Conservation (phyloP, 306 rosid genomes). For the Quercus gilva region DNA sequence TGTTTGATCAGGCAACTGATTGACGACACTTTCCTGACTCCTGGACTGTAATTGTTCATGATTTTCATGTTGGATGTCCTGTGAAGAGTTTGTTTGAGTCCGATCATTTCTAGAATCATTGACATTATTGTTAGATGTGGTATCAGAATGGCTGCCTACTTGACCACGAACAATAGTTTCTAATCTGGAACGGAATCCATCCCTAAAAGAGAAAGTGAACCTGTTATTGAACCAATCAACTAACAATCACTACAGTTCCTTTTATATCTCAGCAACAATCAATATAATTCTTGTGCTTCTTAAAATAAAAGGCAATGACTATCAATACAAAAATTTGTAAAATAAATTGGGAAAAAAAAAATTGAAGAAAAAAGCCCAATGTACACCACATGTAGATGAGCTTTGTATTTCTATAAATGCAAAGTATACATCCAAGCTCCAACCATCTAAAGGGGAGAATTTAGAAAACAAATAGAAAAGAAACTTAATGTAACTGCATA, state of each 20-base stretch:
- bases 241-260: conserved; percentile 14
- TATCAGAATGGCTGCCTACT: conserved; percentile 61
- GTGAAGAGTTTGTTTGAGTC: conserved; percentile 49
- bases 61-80: conserved; percentile 50
- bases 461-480: not conserved
- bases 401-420: not conserved
- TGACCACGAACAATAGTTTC: conserved; percentile 95
- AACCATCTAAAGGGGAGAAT: conserved; percentile 6
- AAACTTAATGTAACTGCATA: not conserved
- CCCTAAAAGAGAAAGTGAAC: conserved; percentile 49
- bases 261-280: conserved; percentile 9
- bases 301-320: conserved; percentile 6
- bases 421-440: conserved; percentile 14
- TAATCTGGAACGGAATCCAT: conserved; percentile 87
- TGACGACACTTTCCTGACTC: conserved; percentile 46
- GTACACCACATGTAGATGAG: not conserved
- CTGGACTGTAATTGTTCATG: conserved; percentile 55
- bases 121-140: conserved; percentile 46
- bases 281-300: conserved; percentile 18
- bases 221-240: conserved; percentile 30
- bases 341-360: not conserved
- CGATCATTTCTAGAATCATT: conserved; percentile 62
- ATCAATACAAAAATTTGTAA: not conserved
- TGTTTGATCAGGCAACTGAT: conserved; percentile 51
- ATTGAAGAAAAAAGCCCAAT: conserved; percentile 4